Conservation (phyloP, 1,284 basidiomycete genomes). For the Neotropicomus parvogracilis region DNA sequence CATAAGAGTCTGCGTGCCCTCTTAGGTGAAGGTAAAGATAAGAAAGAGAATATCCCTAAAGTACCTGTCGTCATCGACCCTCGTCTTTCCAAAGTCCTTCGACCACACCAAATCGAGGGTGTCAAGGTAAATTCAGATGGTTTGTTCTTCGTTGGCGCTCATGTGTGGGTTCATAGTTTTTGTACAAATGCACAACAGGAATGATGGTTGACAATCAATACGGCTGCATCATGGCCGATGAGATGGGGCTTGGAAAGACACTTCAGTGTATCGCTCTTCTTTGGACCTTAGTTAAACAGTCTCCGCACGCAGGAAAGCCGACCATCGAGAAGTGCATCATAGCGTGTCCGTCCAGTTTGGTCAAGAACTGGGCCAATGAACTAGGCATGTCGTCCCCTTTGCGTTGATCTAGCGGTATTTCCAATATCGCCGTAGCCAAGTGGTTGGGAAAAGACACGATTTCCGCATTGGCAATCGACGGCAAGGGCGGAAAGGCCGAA, state of each 20-base stretch:
- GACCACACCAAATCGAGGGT: conserved; percentile 97
- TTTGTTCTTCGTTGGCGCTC: conserved; percentile 2
- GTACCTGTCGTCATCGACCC: conserved; percentile 98
- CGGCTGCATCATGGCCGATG: conserved; percentile 98
- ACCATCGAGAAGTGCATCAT: conserved; percentile 98
- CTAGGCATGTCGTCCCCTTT: conserved; percentile 54
- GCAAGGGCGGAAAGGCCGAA: conserved; percentile 83
- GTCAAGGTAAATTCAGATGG: conserved; percentile 69
- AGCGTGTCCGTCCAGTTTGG: conserved; percentile 93
- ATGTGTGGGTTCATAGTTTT: conserved; percentile 55
- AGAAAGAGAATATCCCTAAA: conserved; percentile 68
- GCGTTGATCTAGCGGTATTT: not conserved
- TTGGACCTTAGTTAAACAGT: conserved; percentile 98
- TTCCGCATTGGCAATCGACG: conserved; percentile 81
- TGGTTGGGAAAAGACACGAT: conserved; percentile 89
- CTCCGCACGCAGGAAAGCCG: conserved; percentile 79
- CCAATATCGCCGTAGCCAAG: conserved; percentile 56
- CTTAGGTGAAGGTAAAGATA: conserved; percentile 72
- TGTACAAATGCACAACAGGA: conserved; percentile 94
- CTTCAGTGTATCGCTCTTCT: conserved; percentile 95
- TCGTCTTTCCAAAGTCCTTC: conserved; percentile 77
- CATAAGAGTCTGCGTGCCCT: conserved; percentile 89
- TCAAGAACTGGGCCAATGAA: conserved; percentile 99
- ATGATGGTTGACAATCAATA: conserved; percentile 90
- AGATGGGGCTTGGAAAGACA: conserved; percentile 97